Evolutionary conservation across 257 asterid genomes (phyloP).

Genomic region (Rehmannia glutinosa): DNA sequence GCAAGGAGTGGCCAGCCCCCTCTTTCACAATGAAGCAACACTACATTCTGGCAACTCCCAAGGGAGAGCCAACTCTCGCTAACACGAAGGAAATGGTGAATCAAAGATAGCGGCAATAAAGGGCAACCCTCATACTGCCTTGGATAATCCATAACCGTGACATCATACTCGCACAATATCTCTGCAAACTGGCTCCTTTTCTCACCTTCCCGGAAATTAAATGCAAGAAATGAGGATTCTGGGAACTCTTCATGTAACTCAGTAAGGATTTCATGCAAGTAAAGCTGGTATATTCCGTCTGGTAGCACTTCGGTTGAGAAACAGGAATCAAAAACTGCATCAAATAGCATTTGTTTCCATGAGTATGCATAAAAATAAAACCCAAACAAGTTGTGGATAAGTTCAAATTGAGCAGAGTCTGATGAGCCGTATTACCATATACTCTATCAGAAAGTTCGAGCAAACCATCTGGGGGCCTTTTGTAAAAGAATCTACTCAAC

Average conservation of each 20-base stretch:
- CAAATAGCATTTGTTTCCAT: slow-evolving; percentile 21
- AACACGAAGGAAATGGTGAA: slow-evolving; percentile 85
- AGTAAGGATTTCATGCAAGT: slow-evolving; percentile 80
- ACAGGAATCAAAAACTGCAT: slow-evolving; percentile 95
- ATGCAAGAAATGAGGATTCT: slow-evolving; percentile 86
- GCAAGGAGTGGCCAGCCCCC: slow-evolving; percentile 95
- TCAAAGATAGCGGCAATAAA: slow-evolving; percentile 73
- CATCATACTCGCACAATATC: slow-evolving; percentile 82
- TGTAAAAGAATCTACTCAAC: slow-evolving; percentile 90
- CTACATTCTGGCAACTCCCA: slow-evolving; percentile 71
- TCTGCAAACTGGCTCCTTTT: slow-evolving; percentile 84
- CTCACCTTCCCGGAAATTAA: slow-evolving; percentile 96
- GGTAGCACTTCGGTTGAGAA: slow-evolving; percentile 95
- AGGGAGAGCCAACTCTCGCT: slow-evolving; percentile 93
- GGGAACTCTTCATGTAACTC: slow-evolving; percentile 90
- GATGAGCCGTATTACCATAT: slow-evolving; percentile 50
- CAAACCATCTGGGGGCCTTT: slow-evolving; percentile 96
- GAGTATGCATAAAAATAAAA: slow-evolving; percentile 4
- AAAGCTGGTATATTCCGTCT: slow-evolving; percentile 84
- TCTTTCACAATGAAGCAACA: slow-evolving; percentile 93
- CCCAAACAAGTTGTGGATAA: background rate
- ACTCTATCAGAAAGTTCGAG: slow-evolving; percentile 89
- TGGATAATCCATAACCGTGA: slow-evolving; percentile 91
- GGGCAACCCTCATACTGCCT: slow-evolving; percentile 99
- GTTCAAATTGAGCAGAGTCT: background rate